Base-by-base conservation (phyloP, 169 alveolate species). In the Plasmodium relictum region DNA sequence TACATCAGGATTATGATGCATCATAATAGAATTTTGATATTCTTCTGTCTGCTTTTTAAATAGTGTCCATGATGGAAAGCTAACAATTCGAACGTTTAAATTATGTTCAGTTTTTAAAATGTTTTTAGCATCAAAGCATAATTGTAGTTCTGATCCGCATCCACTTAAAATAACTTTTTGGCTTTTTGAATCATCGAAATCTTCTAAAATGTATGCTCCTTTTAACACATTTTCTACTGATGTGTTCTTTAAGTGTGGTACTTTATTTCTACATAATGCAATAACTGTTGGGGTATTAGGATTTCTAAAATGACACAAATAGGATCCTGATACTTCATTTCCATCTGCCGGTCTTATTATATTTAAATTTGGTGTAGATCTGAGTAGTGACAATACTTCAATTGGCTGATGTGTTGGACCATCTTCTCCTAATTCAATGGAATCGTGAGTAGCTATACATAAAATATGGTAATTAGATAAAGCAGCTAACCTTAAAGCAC, bases 361-460 rank as follows among this genome's bases (percentile, higher is more conserved):
- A 39, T 89, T 63, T 85, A 93, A 24, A 76, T 92, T 91, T 14
- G 95, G 95, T 39, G 95, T 73, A 6, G 89, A 58, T 74, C 94
- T 86, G 42, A 92, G 71, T 56, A 89, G 74, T 22, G 94, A 74
- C 52, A 80, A 58, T n/a, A 95, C 96, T 89, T 95, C 97, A 66
- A 93, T 72, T 0, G 97, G 96, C 72, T 95, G 97, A 56, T 95
- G 97, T 5, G 97, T 95, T 2, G 97, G 96, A 16, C 97, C 97
- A 80, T 95, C 97, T 86, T 94, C 95, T 45, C 97, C 97, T 56
- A 92, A 89, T 62, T 91, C 97, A 41, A 92, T 88, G 24, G 97
- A 94, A 90, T 94, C 97, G 76, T 94, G 97, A 16, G 97, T 95
- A 45, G 95, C 95, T 45, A 95, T 88, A 85, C 90, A 88, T 22